phyloP scores from a whole-genome alignment of 306 rosid species.

The Pachyrhizus erosus region DNA sequence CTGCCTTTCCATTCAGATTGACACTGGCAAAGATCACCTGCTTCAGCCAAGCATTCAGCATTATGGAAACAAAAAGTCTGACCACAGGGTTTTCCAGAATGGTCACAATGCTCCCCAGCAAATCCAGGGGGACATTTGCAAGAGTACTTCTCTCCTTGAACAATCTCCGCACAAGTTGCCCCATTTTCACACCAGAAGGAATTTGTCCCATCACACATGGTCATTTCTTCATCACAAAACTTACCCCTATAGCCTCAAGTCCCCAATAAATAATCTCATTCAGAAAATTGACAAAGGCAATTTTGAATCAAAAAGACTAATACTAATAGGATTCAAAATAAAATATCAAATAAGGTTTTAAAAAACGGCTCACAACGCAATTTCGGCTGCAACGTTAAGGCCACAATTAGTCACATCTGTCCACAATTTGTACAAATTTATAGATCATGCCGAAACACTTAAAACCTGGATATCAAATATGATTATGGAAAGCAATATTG shows the following conservation, averaged over 20 bases:
- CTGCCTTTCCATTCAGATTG: conserved; percentile 44
- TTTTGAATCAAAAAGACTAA: not conserved
- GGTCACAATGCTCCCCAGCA: conserved; percentile 43
- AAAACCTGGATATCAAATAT: not conserved
- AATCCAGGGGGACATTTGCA: conserved; percentile 41
- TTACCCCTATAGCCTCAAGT: conserved; percentile 30
- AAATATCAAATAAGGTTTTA: not conserved
- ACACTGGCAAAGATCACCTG: conserved; percentile 38
- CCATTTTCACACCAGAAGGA: conserved; percentile 55
- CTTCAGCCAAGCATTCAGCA: conserved; percentile 43
- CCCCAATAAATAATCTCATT: not conserved
- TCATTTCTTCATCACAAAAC: conserved; percentile 51
- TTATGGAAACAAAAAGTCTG: conserved; percentile 47
- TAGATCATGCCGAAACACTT: not conserved
- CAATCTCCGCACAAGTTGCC: conserved; percentile 44
- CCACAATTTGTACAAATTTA: not conserved
- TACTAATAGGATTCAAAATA: not conserved
- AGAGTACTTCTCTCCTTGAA: conserved; percentile 48
- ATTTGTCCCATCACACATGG: conserved; percentile 52
- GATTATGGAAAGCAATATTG: not conserved
- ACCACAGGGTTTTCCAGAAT: conserved; percentile 42
- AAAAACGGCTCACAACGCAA: not conserved
- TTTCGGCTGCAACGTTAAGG: not conserved
- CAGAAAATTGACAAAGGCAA: conserved; percentile 3
- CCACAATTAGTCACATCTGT: not conserved